Evolutionary conservation across 305 asterid genomes (phyloP).

Genomic region (Fraxinus sp.): DNA sequence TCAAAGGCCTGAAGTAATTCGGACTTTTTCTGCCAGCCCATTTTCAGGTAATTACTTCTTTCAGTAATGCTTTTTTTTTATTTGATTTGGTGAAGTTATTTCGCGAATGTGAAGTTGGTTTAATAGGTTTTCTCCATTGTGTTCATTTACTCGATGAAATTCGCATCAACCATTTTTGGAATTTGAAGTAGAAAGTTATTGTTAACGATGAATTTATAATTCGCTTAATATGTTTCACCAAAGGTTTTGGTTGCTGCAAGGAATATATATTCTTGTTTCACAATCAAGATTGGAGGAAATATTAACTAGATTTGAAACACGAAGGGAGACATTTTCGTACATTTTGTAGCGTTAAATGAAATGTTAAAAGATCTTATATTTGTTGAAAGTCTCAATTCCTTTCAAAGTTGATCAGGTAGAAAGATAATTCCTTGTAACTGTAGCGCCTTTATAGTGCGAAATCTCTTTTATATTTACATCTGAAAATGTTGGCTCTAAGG

Average conservation of each 20-base stretch:
- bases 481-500: not conserved
- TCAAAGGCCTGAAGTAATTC: slow-evolving; percentile 23
- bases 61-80: not conserved
- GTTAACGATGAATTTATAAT: not conserved
- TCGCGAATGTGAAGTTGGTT: not conserved
- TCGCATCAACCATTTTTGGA: not conserved
- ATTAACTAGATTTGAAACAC: not conserved
- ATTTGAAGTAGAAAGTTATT: not conserved
- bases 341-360: not conserved
- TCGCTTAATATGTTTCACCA: not conserved
- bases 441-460: no score
- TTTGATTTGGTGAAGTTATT: not conserved
- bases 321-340: not conserved
- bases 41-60: slow-evolving; percentile 24
- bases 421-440: no score
- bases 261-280: not conserved
- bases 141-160: not conserved
- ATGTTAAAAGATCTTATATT: not conserved
- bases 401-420: no score
- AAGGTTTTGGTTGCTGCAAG: not conserved
- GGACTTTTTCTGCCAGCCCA: slow-evolving; percentile 37
- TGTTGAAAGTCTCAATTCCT: not conserved
- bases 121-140: not conserved
- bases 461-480: not conserved
- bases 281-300: not conserved